Base-by-base conservation (phyloP, 2,329 filamentous ascomycete species). In the Microsporum ferrugineum region DNA sequence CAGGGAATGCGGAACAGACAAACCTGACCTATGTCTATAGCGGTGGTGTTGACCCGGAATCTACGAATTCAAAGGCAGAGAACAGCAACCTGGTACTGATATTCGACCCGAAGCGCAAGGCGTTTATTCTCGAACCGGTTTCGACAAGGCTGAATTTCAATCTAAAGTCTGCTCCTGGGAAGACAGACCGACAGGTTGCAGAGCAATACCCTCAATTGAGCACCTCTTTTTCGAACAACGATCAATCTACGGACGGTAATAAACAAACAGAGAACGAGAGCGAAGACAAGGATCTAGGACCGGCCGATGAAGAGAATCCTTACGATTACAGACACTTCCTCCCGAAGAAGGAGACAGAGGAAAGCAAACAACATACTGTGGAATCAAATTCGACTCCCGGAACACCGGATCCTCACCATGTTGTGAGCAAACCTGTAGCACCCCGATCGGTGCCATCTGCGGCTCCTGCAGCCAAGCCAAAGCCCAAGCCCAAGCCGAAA, bases 121-220 rank as follows among this genome's bases (percentile, higher is more conserved):
- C 82, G 61, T 94, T 94, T 66, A 84, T 94, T 33, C 80, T 96
- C 60, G 90, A 96, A 76, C 85, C 84, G 58, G 78, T 96, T 60
- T 84, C 89, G 70, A 87, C 86, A n/a, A 85, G 86, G 43, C 88
- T 95, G 74, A 86, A 89, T 69, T 91, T 96, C 86, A 96, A 96
- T 72, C 76, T 96, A 60, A 84, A 83, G 59, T 84, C 81, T 60
- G 84, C 84, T 12, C 88, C 87, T 1, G 82, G 80, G 65, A 86
- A 87, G 68, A 77, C 79, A 60, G 83, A 89, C 59, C 81, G 82
- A 34, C 83, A 81, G 68, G 78, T 95, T 45, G 80, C 83, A 56
- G 80, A 84, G 57, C 80, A 86, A 68, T 85, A 89, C 69, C 79
- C 84, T 7, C 88, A 89, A 63, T 79, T 94, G 41, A 78, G 75